Conservation (phyloP, 176 grass and related monocot species). For the Paspalum notatum region DNA sequence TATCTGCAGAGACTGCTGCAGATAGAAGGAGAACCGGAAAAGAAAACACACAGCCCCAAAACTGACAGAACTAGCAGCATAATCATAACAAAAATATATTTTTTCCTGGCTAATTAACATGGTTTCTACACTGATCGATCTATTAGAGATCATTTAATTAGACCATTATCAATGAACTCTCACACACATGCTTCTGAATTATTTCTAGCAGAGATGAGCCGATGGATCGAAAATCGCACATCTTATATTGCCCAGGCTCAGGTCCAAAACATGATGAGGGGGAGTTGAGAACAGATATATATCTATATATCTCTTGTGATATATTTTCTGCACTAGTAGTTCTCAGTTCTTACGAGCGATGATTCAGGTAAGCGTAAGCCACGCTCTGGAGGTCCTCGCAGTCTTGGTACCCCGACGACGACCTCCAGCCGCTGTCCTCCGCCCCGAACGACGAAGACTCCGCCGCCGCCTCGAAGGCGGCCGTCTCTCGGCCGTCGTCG, state of each 20-base stretch:
- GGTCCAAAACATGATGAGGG: conserved; percentile 54
- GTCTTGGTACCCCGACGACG: conserved; percentile 69
- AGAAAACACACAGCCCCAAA: conserved; percentile 23
- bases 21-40: conserved; percentile 7
- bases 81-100: neutral
- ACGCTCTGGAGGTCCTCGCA: conserved; percentile 80
- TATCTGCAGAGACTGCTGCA: conserved; percentile 3
- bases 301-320: conserved; percentile 53
- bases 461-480: conserved; percentile 41
- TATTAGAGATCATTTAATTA: neutral
- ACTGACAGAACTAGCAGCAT: neutral
- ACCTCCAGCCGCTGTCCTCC: conserved; percentile 57
- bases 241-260: conserved; percentile 41
- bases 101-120: conserved; percentile 36
- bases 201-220: conserved; percentile 13
- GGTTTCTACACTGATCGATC: conserved; percentile 45
- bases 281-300: conserved; percentile 46
- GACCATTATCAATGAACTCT: conserved; percentile 26
- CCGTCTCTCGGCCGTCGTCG: conserved; percentile 1
- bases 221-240: conserved; percentile 32
- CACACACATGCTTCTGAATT: conserved; percentile 32
- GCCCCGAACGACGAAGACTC: conserved; percentile 39
- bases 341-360: conserved; percentile 63
- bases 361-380: conserved; percentile 69
- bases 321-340: conserved; percentile 57